Evolutionary conservation across 73 alveolate genomes (phyloP), one percentile per base, ranked within the genome.

Genomic region (Paramecium pentaurelia): DNA sequence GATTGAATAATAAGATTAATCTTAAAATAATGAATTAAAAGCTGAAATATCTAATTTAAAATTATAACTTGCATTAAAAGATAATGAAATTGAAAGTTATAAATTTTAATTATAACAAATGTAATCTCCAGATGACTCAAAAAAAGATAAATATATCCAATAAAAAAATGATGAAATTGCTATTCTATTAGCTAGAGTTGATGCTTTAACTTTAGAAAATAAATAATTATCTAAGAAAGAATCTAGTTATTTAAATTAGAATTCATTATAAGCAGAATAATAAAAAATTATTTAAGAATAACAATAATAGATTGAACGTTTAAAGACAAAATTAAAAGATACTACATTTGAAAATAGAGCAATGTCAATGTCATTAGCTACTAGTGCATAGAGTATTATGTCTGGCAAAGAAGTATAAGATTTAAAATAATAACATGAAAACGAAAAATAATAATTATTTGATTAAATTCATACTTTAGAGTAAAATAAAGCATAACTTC

Each of bases 321-420:
- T 64, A 8, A 64, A 64, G 49, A 34, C 84, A 0, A 64, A 64
- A 27, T 32, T 64, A 2, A 64, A 64, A 34, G 84, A 64, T 6
- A 64, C 51, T 64, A 28, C 84, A 4, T 64, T 64, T 64, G 84
- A 64, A 64, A 64, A 64, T 18, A 64, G 84, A 27, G 84, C 84
- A 25, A 64, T 64, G 45, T 64, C 84, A 64, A 64, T 64, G 84
- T 64, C 84, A 64, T 28, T 64, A 14, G 84, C 47, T 32, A 34
- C 51, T 11, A 34, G 28, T 32, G 84, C 51, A 3, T 28, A 28
- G 25, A 34, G 49, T 64, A 64, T 64, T 28, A 64, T 64, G 84
- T 64, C 84, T 12, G 84, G 84, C 3, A 64, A 64, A 27, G 84
- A 64, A 64, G 84, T 64, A 3, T 6, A 28, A 6, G 54, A 64